These are phyloP conservation scores for Fusarium sp. DNA, from an alignment of 2,329 filamentous ascomycete species.

Conservation along the genomic window DNA sequence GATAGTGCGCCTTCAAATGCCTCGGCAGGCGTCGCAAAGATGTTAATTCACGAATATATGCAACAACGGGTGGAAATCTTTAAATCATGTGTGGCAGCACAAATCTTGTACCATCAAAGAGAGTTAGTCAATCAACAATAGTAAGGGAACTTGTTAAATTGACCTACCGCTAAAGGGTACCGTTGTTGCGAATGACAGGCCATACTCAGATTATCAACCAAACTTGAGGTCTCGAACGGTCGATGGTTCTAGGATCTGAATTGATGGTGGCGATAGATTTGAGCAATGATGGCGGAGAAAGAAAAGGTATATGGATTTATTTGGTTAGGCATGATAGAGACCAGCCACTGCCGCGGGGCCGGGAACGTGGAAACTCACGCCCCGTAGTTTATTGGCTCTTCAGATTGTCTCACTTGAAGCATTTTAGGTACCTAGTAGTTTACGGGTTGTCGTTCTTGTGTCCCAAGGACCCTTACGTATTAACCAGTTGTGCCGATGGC, in stretches of 20 bases:
- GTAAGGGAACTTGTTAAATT: background rate
- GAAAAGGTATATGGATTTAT: background rate
- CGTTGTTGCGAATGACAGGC: constrained; percentile 1
- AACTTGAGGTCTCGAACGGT: constrained; percentile 11
- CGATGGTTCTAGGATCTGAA: constrained; percentile 7
- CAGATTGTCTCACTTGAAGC: background rate
- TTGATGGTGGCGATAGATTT: constrained; percentile 10
- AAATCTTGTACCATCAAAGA: constrained; percentile 8
- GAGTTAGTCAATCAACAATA: background rate
- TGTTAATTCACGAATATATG: background rate
- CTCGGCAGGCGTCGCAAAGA: background rate
- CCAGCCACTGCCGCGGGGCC: background rate
- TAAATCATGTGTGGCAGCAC: constrained; percentile 3
- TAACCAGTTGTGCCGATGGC: background rate
- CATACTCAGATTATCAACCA: constrained; percentile 10
- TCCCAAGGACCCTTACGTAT: background rate
- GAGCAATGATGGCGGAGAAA: background rate
- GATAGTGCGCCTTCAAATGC: background rate
- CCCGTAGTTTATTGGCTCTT: constrained; percentile 13
- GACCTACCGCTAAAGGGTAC: constrained; percentile 9
- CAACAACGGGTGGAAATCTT: background rate
- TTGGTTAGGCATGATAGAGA: constrained; percentile 2
- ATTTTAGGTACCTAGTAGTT: too few relatives aligned
- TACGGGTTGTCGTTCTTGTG: too few relatives aligned
- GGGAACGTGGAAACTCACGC: constrained; percentile 6